Evolutionary conservation across 306 rosid species (phyloP).

Genomic region (Casuarina glauca): DNA sequence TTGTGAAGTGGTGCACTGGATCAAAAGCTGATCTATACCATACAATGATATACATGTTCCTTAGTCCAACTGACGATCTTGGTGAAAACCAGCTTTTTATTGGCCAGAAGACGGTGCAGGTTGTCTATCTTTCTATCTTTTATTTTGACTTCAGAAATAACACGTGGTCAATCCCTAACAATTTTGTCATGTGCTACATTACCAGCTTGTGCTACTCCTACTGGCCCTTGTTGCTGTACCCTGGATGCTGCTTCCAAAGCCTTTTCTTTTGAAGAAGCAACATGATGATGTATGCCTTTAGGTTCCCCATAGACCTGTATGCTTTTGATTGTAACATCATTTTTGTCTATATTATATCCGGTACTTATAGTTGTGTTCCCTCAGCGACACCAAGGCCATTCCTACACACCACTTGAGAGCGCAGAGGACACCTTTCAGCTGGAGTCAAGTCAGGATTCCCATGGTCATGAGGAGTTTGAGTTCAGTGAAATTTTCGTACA

Average conservation of each 20-base stretch:
- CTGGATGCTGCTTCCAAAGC: conserved; percentile 99
- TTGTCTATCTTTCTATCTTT: conserved; percentile 23
- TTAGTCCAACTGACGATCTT: conserved; percentile 83
- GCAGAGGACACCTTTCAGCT: conserved; percentile 65
- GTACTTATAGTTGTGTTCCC: conserved; percentile 38
- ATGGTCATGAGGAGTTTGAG: conserved; percentile 73
- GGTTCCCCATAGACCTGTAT: conserved; percentile 10
- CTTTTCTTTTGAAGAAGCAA: conserved; percentile 91
- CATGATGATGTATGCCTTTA: conserved; percentile 62
- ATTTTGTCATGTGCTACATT: conserved; percentile 24
- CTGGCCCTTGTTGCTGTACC: conserved; percentile 88
- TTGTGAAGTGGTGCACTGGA: conserved; percentile 94
- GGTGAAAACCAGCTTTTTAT: conserved; percentile 93
- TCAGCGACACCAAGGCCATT: conserved; percentile 83
- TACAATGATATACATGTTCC: conserved; percentile 95
- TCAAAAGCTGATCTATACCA: conserved; percentile 95
- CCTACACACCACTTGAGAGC: conserved; percentile 54
- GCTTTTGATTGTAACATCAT: conserved; percentile 3
- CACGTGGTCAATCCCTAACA: conserved; percentile 9
- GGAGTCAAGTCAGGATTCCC: conserved; percentile 46
- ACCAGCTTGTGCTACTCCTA: conserved; percentile 70
- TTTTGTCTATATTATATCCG: conserved; percentile 6
- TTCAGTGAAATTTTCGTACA: conserved; percentile 90
- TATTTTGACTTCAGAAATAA: conserved; percentile 3
- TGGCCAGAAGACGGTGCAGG: conserved; percentile 90